Evolutionary conservation across 1,284 basidiomycete genomes (phyloP).

Genomic region (Anthracocystis panici-leucophaei): DNA sequence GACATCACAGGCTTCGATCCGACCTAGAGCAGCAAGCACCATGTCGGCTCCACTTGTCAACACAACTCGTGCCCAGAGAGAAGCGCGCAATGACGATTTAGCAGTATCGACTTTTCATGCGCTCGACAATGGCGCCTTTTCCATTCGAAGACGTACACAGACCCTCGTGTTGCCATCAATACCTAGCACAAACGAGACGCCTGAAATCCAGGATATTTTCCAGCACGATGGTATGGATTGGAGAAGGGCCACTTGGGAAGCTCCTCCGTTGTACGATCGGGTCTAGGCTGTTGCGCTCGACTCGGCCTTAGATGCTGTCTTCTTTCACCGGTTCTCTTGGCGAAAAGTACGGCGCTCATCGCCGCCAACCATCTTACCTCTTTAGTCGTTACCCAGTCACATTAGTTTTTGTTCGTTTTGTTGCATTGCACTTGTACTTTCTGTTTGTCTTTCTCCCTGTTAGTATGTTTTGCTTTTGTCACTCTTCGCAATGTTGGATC

Average conservation of each 20-base stretch:
- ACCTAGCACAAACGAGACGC: slow-evolving; percentile 26
- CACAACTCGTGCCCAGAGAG: slow-evolving; percentile 12
- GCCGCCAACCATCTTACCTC: not conserved
- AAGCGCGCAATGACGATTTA: slow-evolving; percentile 26
- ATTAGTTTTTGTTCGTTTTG: not conserved
- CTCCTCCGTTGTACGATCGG: slow-evolving; percentile 42
- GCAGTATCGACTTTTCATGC: slow-evolving; percentile 28
- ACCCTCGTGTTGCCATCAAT: slow-evolving; percentile 22
- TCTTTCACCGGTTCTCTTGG: not conserved
- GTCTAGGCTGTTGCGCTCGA: not conserved
- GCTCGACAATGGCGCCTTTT: slow-evolving; percentile 29
- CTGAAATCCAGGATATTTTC: slow-evolving; percentile 49
- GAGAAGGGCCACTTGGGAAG: slow-evolving; percentile 49
- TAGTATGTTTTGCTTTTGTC: not conserved
- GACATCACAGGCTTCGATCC: not conserved
- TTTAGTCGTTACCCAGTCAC: not conserved
- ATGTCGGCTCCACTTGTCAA: slow-evolving; percentile 17
- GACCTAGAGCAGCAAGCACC: slow-evolving; percentile 26
- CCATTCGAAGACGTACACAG: slow-evolving; percentile 29
- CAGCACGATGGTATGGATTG: slow-evolving; percentile 53
- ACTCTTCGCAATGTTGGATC: not conserved
- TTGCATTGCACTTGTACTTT: slow-evolving; percentile 10
- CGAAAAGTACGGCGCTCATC: not conserved
- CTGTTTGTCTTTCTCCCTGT: not conserved
- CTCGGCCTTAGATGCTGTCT: not conserved